These are phyloP conservation scores for Diplodia sapinea DNA, from an alignment of 2,329 filamentous ascomycete species.

Conservation along the genomic window DNA sequence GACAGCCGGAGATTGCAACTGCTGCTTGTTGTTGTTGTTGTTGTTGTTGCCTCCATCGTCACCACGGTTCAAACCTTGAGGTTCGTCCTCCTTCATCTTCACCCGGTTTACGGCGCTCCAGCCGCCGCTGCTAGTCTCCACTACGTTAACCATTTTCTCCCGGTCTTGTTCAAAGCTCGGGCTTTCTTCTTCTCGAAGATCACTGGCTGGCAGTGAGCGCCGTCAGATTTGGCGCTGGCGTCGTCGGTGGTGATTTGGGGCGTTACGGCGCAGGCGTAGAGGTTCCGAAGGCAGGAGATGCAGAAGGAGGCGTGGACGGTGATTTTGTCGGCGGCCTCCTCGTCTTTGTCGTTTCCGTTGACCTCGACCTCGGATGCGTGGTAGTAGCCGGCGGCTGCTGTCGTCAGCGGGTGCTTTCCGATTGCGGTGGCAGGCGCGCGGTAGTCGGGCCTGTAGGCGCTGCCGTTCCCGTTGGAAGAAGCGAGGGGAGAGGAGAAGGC, in stretches of 20 bases:
- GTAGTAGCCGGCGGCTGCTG: neutral
- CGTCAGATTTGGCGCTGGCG: neutral
- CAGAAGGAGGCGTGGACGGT: slow-evolving; percentile 11
- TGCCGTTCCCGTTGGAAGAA: neutral
- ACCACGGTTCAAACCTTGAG: neutral
- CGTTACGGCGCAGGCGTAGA: neutral
- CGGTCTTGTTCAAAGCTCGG: neutral
- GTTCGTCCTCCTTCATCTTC: neutral
- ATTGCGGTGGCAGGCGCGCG: neutral
- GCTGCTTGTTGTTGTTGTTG: neutral
- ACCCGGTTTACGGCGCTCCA: neutral
- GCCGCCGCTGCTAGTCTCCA: neutral
- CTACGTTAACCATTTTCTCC: neutral
- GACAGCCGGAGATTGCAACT: neutral
- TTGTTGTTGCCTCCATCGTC: neutral
- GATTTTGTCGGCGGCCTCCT: neutral
- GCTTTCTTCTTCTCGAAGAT: neutral
- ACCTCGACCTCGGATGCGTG: neutral
- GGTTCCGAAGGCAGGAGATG: slow-evolving; percentile 17
- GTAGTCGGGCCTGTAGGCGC: slow-evolving; percentile 2
- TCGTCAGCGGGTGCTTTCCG: neutral
- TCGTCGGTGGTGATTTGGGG: neutral
- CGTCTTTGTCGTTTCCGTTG: neutral
- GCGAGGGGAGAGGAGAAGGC: neutral
- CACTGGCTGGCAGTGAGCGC: neutral